These are phyloP conservation scores for Fomitopsis betulina DNA, from an alignment of 1,284 basidiomycete species.

Conservation along the genomic window DNA sequence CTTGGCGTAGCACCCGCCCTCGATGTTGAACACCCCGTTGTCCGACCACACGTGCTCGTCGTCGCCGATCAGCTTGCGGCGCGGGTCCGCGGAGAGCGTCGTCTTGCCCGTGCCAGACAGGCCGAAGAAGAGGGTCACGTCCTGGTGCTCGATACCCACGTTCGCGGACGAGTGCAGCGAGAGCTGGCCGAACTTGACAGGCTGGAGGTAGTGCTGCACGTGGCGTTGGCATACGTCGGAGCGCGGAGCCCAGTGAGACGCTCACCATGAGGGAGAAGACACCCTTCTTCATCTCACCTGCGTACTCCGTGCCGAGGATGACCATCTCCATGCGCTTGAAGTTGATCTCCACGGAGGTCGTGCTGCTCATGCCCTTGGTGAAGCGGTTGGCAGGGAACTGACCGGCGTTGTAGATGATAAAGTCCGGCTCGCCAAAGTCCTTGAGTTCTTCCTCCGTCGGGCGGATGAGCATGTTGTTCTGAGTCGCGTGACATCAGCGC, in stretches of 20 bases:
- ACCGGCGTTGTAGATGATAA: conserved; percentile 99
- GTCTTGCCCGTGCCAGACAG: conserved; percentile 99
- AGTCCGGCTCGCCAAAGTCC: conserved; percentile 97
- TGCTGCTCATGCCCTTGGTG: conserved; percentile 99
- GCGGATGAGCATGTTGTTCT: conserved; percentile 99
- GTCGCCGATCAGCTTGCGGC: conserved; percentile 90
- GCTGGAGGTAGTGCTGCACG: conserved; percentile 94
- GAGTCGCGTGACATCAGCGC: conserved; percentile 12
- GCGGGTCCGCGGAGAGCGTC: conserved; percentile 91
- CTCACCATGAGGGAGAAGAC: conserved; percentile 97
- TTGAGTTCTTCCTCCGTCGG: conserved; percentile 94
- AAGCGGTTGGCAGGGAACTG: conserved; percentile 99
- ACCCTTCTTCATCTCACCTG: conserved; percentile 99
- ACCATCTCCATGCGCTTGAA: conserved; percentile 99
- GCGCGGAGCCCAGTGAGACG: background rate
- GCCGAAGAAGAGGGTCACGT: conserved; percentile 99
- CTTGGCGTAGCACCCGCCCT: conserved; percentile 99
- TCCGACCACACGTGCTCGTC: conserved; percentile 99
- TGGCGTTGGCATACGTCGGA: background rate
- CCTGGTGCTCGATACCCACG: conserved; percentile 84
- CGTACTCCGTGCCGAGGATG: conserved; percentile 99
- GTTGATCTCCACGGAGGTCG: conserved; percentile 99
- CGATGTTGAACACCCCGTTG: conserved; percentile 99
- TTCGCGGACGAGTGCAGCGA: conserved; percentile 99
- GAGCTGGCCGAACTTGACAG: conserved; percentile 97